These are phyloP conservation scores for Castanospermum australe DNA, from an alignment of 306 rosid species.

Conservation along the genomic window DNA sequence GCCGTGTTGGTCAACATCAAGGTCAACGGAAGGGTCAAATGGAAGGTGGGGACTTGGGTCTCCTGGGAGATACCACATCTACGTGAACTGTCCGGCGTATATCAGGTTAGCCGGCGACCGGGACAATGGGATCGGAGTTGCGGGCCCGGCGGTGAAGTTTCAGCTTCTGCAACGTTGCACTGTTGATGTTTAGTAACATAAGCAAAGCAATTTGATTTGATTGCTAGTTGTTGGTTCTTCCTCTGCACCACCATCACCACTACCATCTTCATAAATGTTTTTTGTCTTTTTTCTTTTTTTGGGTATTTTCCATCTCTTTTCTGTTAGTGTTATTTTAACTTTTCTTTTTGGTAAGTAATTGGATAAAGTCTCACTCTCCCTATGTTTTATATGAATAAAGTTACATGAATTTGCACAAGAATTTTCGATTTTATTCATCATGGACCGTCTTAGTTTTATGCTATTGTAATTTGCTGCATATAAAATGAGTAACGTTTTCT, in stretches of 20 bases:
- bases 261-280: background rate
- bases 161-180: slow-evolving; percentile 51
- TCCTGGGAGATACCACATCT: slow-evolving; percentile 65
- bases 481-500: too few species aligned
- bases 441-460: background rate
- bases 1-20: slow-evolving; percentile 47
- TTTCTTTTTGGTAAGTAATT: background rate
- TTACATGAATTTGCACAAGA: background rate
- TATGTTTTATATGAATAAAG: background rate
- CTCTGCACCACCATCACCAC: background rate
- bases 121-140: background rate
- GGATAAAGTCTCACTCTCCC: background rate
- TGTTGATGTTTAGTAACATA: slow-evolving; percentile 53
- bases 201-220: slow-evolving; percentile 18
- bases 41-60: slow-evolving; percentile 83
- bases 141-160: slow-evolving; percentile 44
- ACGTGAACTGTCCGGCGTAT: slow-evolving; percentile 67
- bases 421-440: background rate
- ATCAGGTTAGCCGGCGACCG: slow-evolving; percentile 31
- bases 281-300: background rate
- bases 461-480: background rate
- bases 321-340: background rate
- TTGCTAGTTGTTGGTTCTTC: background rate
- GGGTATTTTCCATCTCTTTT: background rate
- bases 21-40: slow-evolving; percentile 57